Conservation (phyloP, 257 asterid genomes). For the Ocimum tenuiflorum region DNA sequence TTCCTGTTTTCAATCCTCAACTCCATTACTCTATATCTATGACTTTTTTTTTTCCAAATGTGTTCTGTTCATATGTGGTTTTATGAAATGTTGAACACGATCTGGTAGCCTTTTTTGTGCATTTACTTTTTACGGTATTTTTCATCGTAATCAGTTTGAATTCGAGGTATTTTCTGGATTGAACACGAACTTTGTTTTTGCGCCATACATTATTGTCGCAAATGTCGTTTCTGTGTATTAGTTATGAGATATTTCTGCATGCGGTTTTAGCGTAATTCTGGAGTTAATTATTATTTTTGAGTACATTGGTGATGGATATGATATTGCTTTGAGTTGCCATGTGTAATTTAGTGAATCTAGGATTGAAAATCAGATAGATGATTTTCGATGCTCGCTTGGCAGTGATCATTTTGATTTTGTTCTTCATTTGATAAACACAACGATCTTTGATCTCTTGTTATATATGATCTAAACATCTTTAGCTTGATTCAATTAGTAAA, state of each 20-base stretch:
- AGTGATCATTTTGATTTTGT: not conserved
- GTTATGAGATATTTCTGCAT: not conserved
- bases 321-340: not conserved
- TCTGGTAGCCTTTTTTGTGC: not conserved
- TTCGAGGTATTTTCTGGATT: slow-evolving; percentile 16
- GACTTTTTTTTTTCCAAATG: slow-evolving; percentile 2
- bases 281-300: not conserved
- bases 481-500: too few relatives aligned
- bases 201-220: not conserved
- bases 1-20: not conserved
- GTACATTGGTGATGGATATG: not conserved
- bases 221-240: not conserved
- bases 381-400: too few relatives aligned
- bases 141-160: slow-evolving; percentile 10
- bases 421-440: not conserved
- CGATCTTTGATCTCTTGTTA: too few relatives aligned
- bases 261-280: not conserved
- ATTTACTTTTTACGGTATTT: slow-evolving; percentile 7
- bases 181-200: not conserved
- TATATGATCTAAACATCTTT: not conserved
- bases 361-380: too few relatives aligned
- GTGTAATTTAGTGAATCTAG: not conserved
- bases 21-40: slow-evolving; percentile 33
- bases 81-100: not conserved
- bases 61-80: not conserved